A percentile compares a stretch with the other conserved stretches of the same genome.
Conservation (phyloP, 441 rosid genomes). For the Populus hybrid region DNA sequence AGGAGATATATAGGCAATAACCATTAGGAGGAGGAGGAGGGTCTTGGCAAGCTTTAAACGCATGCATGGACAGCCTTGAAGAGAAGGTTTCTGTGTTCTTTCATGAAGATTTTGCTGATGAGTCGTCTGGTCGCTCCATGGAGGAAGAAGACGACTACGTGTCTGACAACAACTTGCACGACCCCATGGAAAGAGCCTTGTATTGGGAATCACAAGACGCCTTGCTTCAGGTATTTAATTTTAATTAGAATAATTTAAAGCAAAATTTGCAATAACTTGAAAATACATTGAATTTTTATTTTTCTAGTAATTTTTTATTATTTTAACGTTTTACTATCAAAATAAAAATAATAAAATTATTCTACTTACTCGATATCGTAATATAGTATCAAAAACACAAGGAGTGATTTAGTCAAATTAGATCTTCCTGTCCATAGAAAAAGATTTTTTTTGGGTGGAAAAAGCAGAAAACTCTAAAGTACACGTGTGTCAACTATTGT, state of each 20-base stretch:
- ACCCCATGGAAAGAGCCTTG: conserved; percentile 19
- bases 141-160: conserved; percentile 14
- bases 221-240: conserved; percentile 37
- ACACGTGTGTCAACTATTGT: background rate
- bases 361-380: too few relatives aligned
- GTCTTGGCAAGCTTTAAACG: conserved; percentile 2
- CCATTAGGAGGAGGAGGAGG: conserved; percentile 22
- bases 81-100: conserved; percentile 27
- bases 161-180: background rate
- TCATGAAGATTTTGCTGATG: conserved; percentile 16
- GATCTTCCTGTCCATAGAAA: background rate
- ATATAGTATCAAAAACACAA: too few relatives aligned
- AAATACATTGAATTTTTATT: too few relatives aligned
- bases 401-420: too few relatives aligned
- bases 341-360: too few relatives aligned
- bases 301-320: too few relatives aligned
- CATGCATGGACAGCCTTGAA: conserved; percentile 28
- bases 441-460: background rate
- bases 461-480: background rate
- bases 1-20: conserved; percentile 22
- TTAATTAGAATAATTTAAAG: background rate
- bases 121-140: background rate
- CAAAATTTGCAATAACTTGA: background rate
- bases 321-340: too few relatives aligned
- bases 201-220: conserved; percentile 50